phyloP scores from a whole-genome alignment of 2,329 filamentous ascomycete genomes.

The Cladophialophora carrionii region DNA sequence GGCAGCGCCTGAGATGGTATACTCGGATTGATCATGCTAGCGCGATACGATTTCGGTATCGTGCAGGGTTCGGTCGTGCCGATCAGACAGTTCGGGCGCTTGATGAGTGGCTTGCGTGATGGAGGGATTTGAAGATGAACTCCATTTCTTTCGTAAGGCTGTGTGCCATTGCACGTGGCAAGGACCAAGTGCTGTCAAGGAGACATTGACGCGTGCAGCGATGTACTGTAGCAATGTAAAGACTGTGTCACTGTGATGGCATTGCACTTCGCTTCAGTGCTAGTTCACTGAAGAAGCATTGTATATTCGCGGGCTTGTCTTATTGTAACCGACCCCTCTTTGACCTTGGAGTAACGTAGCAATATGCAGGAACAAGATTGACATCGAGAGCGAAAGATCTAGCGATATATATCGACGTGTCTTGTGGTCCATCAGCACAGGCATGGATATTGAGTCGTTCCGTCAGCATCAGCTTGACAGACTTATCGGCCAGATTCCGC shows the following conservation, averaged over 20 bases:
- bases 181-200: not conserved
- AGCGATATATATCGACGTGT: not conserved
- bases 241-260: not conserved
- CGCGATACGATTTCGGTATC: slow-evolving; percentile 1
- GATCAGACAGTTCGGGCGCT: not conserved
- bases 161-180: not conserved
- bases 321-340: not conserved
- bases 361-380: not conserved
- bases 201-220: not conserved
- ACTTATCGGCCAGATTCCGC: slow-evolving; percentile 8
- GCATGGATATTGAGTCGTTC: not conserved
- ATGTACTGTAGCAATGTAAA: not conserved
- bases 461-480: slow-evolving; percentile 12
- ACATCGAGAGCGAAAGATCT: not conserved
- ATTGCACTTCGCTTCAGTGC: not conserved
- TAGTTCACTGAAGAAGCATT: not conserved
- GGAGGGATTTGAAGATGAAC: slow-evolving; percentile 10
- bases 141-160: slow-evolving; percentile 8
- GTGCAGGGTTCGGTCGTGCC: not conserved
- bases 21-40: not conserved
- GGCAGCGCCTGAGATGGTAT: not conserved
- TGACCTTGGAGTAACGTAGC: not conserved
- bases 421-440: not conserved
- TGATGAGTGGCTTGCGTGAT: not conserved
- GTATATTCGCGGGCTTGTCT: not conserved